These are phyloP conservation scores for Austropuccinia psidii DNA, from an alignment of 1,284 basidiomycete species.

Conservation along the genomic window DNA sequence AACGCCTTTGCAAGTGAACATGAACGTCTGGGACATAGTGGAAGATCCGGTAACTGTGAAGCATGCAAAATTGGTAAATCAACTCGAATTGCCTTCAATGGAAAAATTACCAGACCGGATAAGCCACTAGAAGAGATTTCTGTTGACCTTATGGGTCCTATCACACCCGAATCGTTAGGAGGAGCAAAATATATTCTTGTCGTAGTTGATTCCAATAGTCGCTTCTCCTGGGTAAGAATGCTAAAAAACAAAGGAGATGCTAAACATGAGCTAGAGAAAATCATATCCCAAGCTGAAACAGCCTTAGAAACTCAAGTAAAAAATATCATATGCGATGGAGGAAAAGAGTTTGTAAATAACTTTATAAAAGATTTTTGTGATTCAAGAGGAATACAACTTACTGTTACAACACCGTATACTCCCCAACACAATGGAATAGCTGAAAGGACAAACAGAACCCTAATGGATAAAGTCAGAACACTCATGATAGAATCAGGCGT, in stretches of 20 bases:
- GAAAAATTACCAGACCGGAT: no score
- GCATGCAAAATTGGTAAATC: conserved; percentile 20
- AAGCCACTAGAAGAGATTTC: conserved; percentile 10
- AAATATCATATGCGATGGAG: conserved; percentile 8
- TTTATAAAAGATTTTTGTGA: neutral
- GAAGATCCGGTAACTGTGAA: neutral
- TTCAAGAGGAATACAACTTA: neutral
- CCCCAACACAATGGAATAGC: conserved; percentile 15
- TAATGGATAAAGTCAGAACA: conserved; percentile 18
- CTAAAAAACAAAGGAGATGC: neutral
- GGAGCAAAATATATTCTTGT: neutral
- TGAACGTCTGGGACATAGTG: neutral
- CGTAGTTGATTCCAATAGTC: conserved; percentile 5
- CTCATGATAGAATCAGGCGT: neutral
- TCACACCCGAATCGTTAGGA: neutral
- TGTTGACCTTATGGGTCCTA: conserved; percentile 3
- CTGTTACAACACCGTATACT: conserved; percentile 1
- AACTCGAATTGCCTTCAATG: no score
- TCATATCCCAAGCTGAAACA: neutral
- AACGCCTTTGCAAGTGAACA: no score
- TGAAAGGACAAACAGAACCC: neutral
- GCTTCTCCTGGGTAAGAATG: neutral
- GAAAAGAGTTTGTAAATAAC: conserved; percentile 7
- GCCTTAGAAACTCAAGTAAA: neutral
- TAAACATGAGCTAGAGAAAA: neutral